Base-by-base conservation (phyloP, 2,329 filamentous ascomycete genomes). In the Trichoderma koningii region DNA sequence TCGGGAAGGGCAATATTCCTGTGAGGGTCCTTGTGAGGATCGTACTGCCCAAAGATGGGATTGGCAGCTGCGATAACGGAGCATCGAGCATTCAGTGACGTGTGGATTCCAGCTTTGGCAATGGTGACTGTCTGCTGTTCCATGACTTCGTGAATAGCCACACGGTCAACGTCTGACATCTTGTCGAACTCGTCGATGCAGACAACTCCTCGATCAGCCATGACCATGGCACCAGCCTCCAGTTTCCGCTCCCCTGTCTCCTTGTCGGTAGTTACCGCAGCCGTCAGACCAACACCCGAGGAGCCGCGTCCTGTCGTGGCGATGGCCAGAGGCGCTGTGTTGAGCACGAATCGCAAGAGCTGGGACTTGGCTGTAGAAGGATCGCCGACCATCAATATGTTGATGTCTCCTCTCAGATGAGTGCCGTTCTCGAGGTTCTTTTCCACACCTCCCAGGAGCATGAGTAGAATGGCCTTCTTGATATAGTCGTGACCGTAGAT, bases 161-260 rank as follows among this genome's bases (percentile, higher is more conserved):
- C 95, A 75, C 95, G 88, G 78, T 99, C 95, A 65, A 98, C 89
- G 75, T 99, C 95, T 65, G 93, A 97, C 95, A 99, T 99, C 78
- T 99, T 99, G 81, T 99, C 95, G 71, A 99, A 99, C 74, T 99
- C 95, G 75, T 99, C 95, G 70, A 99, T 99, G 81, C 95, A 99
- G 41, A 99, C 95, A 12, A 99, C 94, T 71, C 95, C 95, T 68
- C 95, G 90, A 76, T 99, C 95, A 68, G 89, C 95, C 73, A 99
- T 91, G 67, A 99, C 95, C 95, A 99, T 99, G 69, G 95, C 95
- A 85, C 95, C 95, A 17, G 95, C 95, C 79, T 99, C 95, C 1
- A 99, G 85, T 70, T 95, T 87, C 70, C 95, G 87, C 76, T 99
- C 95, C 66, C 95, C 95, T 1, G 95, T 99, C 77, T 99, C 95